Evolutionary conservation across 2,329 filamentous ascomycete species (phyloP).

Genomic region (Fusarium floridanum): DNA sequence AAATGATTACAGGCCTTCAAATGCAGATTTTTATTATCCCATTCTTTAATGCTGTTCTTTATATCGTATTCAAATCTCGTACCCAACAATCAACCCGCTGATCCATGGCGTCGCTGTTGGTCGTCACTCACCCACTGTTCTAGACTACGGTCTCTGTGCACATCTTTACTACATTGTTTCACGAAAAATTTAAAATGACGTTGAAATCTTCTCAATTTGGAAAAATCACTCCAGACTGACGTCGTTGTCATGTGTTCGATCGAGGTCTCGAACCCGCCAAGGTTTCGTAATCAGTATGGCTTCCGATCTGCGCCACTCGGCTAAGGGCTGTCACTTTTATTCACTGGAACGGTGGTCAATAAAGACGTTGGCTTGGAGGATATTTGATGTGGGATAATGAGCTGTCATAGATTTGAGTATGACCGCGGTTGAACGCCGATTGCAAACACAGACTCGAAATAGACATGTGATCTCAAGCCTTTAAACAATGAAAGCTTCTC

Average conservation of each 20-base stretch:
- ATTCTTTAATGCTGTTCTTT: neutral
- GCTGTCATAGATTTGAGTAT: neutral
- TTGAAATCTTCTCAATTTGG: neutral
- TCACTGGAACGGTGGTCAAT: neutral
- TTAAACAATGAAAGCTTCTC: neutral
- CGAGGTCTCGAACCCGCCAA: neutral
- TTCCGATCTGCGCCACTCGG: neutral
- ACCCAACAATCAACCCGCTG: neutral
- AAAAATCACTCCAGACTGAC: neutral
- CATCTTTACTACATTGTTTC: neutral
- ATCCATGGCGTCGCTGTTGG: neutral
- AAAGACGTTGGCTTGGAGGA: neutral
- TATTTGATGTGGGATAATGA: no score
- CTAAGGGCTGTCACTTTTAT: neutral
- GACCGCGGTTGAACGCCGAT: neutral
- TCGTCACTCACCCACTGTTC: neutral
- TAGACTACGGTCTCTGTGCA: slow-evolving; percentile 9
- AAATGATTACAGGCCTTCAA: no score
- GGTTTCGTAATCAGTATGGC: neutral
- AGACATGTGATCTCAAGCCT: neutral
- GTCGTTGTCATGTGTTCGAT: neutral
- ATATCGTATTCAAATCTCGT: neutral
- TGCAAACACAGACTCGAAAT: neutral
- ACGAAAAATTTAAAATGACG: neutral
- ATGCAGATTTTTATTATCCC: no score